phyloP scores from a whole-genome alignment of 371 early-diverging fungal genomes.

The Mortierella sp. region DNA sequence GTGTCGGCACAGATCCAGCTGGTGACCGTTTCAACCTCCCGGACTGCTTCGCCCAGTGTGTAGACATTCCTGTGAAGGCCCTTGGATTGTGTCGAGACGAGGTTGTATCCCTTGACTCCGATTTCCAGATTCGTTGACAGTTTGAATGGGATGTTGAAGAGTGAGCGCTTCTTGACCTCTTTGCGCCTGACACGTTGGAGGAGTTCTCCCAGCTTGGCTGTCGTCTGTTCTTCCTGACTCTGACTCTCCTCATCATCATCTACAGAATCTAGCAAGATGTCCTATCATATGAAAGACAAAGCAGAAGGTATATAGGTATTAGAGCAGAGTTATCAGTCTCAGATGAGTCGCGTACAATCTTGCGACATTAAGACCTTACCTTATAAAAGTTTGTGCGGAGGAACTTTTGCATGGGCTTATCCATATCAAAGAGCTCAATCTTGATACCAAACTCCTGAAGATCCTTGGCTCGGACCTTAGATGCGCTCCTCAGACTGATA shows the following conservation, averaged over 20 bases:
- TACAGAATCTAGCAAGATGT: conserved; percentile 31
- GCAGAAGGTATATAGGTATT: not conserved
- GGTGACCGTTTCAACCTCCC: conserved; percentile 68
- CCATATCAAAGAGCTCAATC: conserved; percentile 71
- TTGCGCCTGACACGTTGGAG: conserved; percentile 64
- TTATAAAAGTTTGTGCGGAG: conserved; percentile 64
- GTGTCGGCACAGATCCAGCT: conserved; percentile 72
- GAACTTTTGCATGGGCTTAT: conserved; percentile 61
- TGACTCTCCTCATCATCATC: conserved; percentile 38
- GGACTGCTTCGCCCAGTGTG: conserved; percentile 63
- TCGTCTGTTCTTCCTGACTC: conserved; percentile 14
- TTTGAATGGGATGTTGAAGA: conserved; percentile 66
- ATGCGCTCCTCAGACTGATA: conserved; percentile 61
- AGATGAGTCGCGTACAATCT: too few species aligned
- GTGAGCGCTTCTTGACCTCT: conserved; percentile 69
- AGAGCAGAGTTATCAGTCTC: too few species aligned
- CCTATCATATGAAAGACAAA: conserved; percentile 13
- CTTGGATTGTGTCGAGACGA: conserved; percentile 65
- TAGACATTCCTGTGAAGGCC: conserved; percentile 62
- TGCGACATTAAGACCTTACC: conserved; percentile 27
- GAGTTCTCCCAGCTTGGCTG: conserved; percentile 64
- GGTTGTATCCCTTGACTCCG: conserved; percentile 72
- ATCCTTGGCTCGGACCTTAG: conserved; percentile 74
- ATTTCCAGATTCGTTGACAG: conserved; percentile 69
- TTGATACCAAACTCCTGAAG: conserved; percentile 65